phyloP scores from a whole-genome alignment of 1,284 basidiomycete genomes.

The Cerioporus squamosus region DNA sequence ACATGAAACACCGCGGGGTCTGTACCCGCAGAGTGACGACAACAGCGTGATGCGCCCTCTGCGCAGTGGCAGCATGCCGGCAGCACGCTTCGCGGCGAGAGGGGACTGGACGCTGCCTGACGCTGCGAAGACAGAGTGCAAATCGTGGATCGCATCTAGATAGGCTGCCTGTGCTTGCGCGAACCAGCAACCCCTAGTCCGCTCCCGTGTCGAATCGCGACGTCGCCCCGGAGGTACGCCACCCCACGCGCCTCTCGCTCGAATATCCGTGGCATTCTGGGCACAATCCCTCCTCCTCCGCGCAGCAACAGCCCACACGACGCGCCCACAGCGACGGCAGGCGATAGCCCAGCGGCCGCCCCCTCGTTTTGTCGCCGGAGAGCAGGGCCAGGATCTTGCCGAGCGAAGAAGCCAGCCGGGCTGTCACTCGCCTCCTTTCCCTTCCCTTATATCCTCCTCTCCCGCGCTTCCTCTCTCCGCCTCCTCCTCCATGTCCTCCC shows the following conservation, averaged over 20 bases:
- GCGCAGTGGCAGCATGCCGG: too few species aligned
- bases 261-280: not conserved
- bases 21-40: too few species aligned
- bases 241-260: not conserved
- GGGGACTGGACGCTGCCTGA: too few species aligned
- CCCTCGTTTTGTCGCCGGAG: not conserved
- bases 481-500: slow-evolving; percentile 27
- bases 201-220: too few species aligned
- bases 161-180: not conserved
- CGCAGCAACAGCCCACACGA: too few species aligned
- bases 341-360: not conserved
- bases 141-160: not conserved
- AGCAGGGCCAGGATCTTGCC: slow-evolving; percentile 7
- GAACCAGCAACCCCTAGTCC: not conserved
- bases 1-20: too few species aligned
- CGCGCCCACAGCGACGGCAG: not conserved
- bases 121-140: too few species aligned
- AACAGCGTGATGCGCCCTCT: too few species aligned
- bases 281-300: too few species aligned
- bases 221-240: not conserved
- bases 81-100: not conserved
- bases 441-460: not conserved
- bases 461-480: slow-evolving; percentile 7
- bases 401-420: slow-evolving; percentile 3
- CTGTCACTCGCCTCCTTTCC: too few species aligned